Conservation (phyloP, 352 stramenopile genomes). For the Lagenidium sp. region DNA sequence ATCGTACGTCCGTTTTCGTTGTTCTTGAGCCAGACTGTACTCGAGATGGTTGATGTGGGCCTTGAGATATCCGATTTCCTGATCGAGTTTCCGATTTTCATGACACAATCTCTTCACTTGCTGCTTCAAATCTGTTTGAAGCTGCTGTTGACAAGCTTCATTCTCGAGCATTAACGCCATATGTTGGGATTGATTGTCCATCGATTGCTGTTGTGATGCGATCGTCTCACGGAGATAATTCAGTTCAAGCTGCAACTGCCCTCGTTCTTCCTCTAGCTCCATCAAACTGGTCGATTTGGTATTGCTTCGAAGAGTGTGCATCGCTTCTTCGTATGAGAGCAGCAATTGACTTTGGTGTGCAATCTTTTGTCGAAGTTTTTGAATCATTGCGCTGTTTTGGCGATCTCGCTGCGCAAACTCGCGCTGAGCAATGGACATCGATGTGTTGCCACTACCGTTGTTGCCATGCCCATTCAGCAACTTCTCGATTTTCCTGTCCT, state of each 20-base stretch:
- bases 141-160: conserved; percentile 20
- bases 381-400: conserved; percentile 31
- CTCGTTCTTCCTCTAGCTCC: conserved; percentile 50
- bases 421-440: conserved; percentile 11
- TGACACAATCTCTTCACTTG: conserved; percentile 21
- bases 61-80: conserved; percentile 31
- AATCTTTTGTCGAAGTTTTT: conserved; percentile 44
- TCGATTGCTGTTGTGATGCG: conserved; percentile 16
- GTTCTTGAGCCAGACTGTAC: conserved; percentile 26
- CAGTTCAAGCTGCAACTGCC: conserved; percentile 36
- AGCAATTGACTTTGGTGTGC: conserved; percentile 44
- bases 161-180: conserved; percentile 16
- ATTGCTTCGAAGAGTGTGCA: conserved; percentile 38
- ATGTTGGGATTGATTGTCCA: conserved; percentile 20
- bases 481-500: conserved; percentile 62
- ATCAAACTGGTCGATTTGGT: conserved; percentile 43
- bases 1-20: conserved; percentile 50
- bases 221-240: conserved; percentile 22
- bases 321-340: conserved; percentile 42
- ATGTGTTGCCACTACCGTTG: conserved; percentile 2
- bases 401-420: conserved; percentile 36
- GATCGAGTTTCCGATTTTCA: conserved; percentile 40
- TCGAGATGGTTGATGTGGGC: conserved; percentile 30
- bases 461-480: conserved; percentile 22
- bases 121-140: conserved; percentile 27